A percentile compares a stretch with the other conserved stretches of the same genome.
phyloP scores from a whole-genome alignment of 371 early-diverging fungal species.

The Mortierella sp. region DNA sequence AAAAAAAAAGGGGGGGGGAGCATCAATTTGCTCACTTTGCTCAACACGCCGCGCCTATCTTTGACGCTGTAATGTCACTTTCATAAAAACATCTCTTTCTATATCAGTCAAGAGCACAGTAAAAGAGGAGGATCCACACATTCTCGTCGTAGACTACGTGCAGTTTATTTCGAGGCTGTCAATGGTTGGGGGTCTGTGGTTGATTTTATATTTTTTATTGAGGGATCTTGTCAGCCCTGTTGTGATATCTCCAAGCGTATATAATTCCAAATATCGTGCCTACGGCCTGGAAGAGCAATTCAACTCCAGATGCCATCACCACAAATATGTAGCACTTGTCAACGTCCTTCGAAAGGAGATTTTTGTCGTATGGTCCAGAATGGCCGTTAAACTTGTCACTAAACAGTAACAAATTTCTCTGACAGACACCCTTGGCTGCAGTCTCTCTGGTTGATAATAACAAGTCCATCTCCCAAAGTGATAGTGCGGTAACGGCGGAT shows the following conservation, averaged over 20 bases:
- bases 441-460: neutral
- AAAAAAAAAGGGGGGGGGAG: too few relatives aligned
- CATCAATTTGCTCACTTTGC: too few relatives aligned
- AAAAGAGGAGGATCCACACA: too few relatives aligned
- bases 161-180: too few relatives aligned
- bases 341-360: neutral
- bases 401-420: neutral
- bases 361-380: neutral
- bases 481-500: neutral
- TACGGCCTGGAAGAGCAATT: neutral
- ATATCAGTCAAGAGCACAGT: too few relatives aligned
- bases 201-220: too few relatives aligned
- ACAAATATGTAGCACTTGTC: neutral
- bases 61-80: too few relatives aligned
- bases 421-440: neutral
- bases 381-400: neutral
- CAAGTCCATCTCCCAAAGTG: neutral
- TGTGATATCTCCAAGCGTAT: neutral
- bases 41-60: too few relatives aligned
- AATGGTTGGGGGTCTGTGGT: too few relatives aligned
- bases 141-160: too few relatives aligned
- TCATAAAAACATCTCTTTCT: too few relatives aligned
- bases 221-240: too few relatives aligned
- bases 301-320: neutral
- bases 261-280: neutral